A percentile compares a stretch with the other conserved stretches of the same genome.
These are phyloP conservation scores for Geotrichum candidum DNA, from an alignment of 1,139 yeast species.

Conservation along the genomic window DNA sequence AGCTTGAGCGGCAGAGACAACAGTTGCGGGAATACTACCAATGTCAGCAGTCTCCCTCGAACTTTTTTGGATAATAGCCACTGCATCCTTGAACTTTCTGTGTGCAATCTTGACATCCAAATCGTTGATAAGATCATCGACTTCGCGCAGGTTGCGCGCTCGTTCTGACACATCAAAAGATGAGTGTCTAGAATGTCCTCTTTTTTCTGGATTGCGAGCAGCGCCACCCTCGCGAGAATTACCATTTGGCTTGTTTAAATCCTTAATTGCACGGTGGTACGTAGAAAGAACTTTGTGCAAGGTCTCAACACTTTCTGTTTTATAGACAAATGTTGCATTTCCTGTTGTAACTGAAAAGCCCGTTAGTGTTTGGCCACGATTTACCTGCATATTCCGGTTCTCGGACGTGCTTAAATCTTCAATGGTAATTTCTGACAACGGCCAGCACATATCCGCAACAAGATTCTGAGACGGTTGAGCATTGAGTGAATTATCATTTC, in stretches of 20 bases:
- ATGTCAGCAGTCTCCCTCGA: conserved; percentile 16
- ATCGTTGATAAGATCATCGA: conserved; percentile 61
- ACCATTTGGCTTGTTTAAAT: conserved; percentile 43
- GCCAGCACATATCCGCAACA: conserved; percentile 77
- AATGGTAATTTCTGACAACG: conserved; percentile 57
- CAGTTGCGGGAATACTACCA: conserved; percentile 19
- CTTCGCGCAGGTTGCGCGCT: conserved; percentile 40
- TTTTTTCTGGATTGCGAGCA: conserved; percentile 6
- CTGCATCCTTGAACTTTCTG: conserved; percentile 51
- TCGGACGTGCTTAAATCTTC: conserved; percentile 33
- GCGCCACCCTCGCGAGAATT: conserved; percentile 21
- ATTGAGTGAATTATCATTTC: conserved; percentile 21
- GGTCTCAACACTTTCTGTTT: conserved; percentile 58
- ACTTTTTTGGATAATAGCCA: conserved; percentile 42
- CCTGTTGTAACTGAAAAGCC: conserved; percentile 34
- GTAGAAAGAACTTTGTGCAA: conserved; percentile 53
- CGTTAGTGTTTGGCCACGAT: conserved; percentile 38
- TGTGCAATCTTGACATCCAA: conserved; percentile 63
- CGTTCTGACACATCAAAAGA: conserved; percentile 22
- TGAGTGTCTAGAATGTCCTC: conserved; percentile 16
- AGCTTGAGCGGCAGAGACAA: conserved; percentile 17
- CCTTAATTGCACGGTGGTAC: conserved; percentile 60
- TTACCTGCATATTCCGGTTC: conserved; percentile 12
- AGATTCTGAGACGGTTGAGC: conserved; percentile 36
- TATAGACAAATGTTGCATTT: conserved; percentile 53